Conservation (phyloP, 495 filamentous ascomycete genomes). For the Daldinia vernicosa region DNA sequence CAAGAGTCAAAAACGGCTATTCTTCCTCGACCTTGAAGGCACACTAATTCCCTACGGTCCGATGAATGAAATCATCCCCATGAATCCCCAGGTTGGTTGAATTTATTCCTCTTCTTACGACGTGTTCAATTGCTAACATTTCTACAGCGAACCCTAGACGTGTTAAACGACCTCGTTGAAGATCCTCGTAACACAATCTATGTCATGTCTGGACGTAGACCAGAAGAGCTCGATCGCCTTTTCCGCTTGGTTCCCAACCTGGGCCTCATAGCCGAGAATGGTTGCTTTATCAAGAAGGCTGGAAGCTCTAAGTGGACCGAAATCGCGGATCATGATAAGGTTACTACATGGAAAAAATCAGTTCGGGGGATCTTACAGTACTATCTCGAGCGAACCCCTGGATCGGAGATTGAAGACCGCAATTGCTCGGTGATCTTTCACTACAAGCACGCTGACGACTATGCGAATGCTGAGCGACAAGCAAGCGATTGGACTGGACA, state of each 20-base stretch:
- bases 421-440: constrained; percentile 89
- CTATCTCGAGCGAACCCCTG: constrained; percentile 86
- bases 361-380: constrained; percentile 82
- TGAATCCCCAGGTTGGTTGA: constrained; percentile 71
- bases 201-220: constrained; percentile 86
- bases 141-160: constrained; percentile 72
- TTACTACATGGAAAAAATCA: constrained; percentile 77
- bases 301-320: constrained; percentile 74
- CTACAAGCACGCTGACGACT: constrained; percentile 82
- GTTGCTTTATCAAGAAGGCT: constrained; percentile 82
- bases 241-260: constrained; percentile 81
- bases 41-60: constrained; percentile 87
- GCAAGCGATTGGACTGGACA: constrained; percentile 88
- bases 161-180: constrained; percentile 77
- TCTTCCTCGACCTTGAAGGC: constrained; percentile 92
- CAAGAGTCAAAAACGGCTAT: constrained; percentile 70
- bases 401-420: constrained; percentile 84
- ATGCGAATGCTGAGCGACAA: constrained; percentile 72
- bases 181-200: constrained; percentile 87
- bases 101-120: neutral
- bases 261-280: constrained; percentile 91
- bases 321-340: constrained; percentile 72
- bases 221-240: constrained; percentile 85
- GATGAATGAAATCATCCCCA: constrained; percentile 78
- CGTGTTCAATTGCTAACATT: constrained; percentile 18